phyloP scores from a whole-genome alignment of 1,284 basidiomycete genomes.

The Cryptococcus amylolentus region DNA sequence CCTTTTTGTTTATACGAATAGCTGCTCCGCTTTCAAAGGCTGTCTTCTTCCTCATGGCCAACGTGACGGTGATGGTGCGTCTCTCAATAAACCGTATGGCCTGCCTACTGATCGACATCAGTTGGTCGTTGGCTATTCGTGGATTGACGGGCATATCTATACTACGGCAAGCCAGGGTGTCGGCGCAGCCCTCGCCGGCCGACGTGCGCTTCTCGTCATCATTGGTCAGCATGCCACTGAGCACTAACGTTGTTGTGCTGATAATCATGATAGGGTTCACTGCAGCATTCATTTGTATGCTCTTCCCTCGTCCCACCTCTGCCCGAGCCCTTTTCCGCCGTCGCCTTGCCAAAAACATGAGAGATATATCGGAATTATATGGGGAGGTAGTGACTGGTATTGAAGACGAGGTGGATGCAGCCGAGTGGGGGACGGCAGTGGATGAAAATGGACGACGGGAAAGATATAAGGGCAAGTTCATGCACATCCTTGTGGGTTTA shows the following conservation, averaged over 20 bases:
- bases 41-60: constrained; percentile 44
- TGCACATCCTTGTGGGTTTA: constrained; percentile 33
- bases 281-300: constrained; percentile 41
- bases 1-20: constrained; percentile 58
- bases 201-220: constrained; percentile 50
- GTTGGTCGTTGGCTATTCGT: constrained; percentile 59
- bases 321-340: constrained; percentile 40
- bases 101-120: background rate
- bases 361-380: constrained; percentile 40
- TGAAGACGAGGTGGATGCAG: constrained; percentile 29
- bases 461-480: constrained; percentile 26
- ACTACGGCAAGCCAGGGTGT: constrained; percentile 55
- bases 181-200: constrained; percentile 59
- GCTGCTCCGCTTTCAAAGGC: constrained; percentile 53
- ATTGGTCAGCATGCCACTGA: constrained; percentile 28
- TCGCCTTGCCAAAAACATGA: constrained; percentile 38
- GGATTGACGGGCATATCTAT: constrained; percentile 58
- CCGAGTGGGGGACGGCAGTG: constrained; percentile 1
- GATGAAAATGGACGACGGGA: constrained; percentile 18
- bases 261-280: constrained; percentile 29
- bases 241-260: background rate
- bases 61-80: constrained; percentile 39
- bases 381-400: constrained; percentile 38
- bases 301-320: constrained; percentile 43
- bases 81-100: background rate